These are phyloP conservation scores for Penicillium goetzii DNA, from an alignment of 495 filamentous ascomycete species.

Conservation along the genomic window DNA sequence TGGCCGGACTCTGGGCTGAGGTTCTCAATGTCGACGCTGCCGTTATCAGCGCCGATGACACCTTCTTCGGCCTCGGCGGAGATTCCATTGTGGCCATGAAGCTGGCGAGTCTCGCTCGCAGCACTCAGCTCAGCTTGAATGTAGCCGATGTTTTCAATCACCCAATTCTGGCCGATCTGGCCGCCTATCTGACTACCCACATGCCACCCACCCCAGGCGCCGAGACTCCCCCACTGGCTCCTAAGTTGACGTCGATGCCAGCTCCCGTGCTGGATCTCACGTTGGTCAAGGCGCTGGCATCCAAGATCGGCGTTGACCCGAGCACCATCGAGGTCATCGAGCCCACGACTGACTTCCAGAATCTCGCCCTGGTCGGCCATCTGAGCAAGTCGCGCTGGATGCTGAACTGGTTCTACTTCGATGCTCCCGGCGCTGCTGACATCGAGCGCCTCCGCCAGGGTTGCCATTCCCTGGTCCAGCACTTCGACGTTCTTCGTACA, in stretches of 20 bases:
- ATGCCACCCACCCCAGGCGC: conserved; percentile 8
- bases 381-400: conserved; percentile 20
- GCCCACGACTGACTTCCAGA: conserved; percentile 24
- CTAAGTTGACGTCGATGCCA: not conserved
- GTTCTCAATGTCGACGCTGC: conserved; percentile 30
- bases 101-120: conserved; percentile 19
- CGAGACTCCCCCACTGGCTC: conserved; percentile 17
- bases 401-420: conserved; percentile 23
- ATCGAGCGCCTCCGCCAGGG: conserved; percentile 32
- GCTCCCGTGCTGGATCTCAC: conserved; percentile 17
- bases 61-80: conserved; percentile 34
- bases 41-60: conserved; percentile 26
- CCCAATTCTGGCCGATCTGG: conserved; percentile 29
- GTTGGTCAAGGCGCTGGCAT: conserved; percentile 16
- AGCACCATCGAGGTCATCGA: conserved; percentile 17
- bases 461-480: conserved; percentile 47
- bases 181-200: conserved; percentile 6
- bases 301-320: conserved; percentile 12
- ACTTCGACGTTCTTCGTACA: conserved; percentile 51
- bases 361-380: conserved; percentile 20
- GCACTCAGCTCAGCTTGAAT: conserved; percentile 16
- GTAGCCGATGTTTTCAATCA: conserved; percentile 40
- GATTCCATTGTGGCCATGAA: conserved; percentile 34
- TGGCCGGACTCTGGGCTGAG: conserved; percentile 38
- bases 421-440: conserved; percentile 19